Evolutionary conservation across 2,329 filamentous ascomycete species (phyloP).

Genomic region (Penicillium thymicola): DNA sequence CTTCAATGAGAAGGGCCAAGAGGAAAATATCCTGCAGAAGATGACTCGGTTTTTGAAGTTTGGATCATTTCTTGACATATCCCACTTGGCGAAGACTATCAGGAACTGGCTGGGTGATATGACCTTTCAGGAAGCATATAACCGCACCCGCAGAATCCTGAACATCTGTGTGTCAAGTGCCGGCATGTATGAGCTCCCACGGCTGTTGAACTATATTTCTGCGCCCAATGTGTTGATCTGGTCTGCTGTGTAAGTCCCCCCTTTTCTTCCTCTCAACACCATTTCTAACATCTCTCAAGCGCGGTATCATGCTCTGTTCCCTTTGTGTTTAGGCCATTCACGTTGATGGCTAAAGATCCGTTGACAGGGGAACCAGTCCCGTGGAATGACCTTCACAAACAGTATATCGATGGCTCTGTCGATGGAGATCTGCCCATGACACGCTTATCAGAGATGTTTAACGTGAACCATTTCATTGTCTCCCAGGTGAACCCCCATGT

Average conservation of each 20-base stretch:
- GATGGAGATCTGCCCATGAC: slow-evolving; percentile 93
- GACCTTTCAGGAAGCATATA: slow-evolving; percentile 94
- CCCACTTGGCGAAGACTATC: slow-evolving; percentile 78
- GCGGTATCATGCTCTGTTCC: slow-evolving; percentile 95
- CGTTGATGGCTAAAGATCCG: slow-evolving; percentile 80
- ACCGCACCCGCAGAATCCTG: slow-evolving; percentile 83
- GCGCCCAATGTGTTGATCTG: slow-evolving; percentile 93
- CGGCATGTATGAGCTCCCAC: slow-evolving; percentile 79
- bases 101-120: slow-evolving; percentile 75
- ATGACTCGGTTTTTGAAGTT: slow-evolving; percentile 72
- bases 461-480: slow-evolving; percentile 97
- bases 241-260: slow-evolving; percentile 70
- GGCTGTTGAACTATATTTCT: slow-evolving; percentile 87
- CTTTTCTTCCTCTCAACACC: too few species aligned
- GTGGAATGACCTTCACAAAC: slow-evolving; percentile 82
- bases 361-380: slow-evolving; percentile 70
- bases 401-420: slow-evolving; percentile 92
- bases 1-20: slow-evolving; percentile 63
- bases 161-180: slow-evolving; percentile 93
- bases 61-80: slow-evolving; percentile 80
- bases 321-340: slow-evolving; percentile 74
- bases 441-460: slow-evolving; percentile 88
- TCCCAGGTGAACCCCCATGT: slow-evolving; percentile 96
- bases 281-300: slow-evolving; percentile 31
- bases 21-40: slow-evolving; percentile 65